Evolutionary conservation across 768 basidiomycete genomes (phyloP), one percentile per base, ranked within the genome.

Genomic region (Porphyrellus cyaneotinctus): DNA sequence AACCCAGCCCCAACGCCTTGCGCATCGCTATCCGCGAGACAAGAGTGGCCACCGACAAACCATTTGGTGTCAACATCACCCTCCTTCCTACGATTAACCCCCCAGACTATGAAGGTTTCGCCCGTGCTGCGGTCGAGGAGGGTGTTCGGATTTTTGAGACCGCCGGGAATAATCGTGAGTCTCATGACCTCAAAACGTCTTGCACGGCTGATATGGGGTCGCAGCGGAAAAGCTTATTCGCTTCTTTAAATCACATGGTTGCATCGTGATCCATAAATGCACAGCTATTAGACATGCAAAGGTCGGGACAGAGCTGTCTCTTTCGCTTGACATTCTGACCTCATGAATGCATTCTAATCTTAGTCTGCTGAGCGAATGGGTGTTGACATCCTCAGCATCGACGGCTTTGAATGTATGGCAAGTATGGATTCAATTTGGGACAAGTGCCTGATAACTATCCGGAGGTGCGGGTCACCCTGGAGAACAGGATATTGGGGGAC

Each of bases 401-500:
- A 95, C 53, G 91, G 93, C 0, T 89, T 95, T 55, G 92, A 95
- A 76, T 95, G 91, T 89, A 54, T 38, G 80, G 50, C 49, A 20
- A 49, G 47, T 24, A 26, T 56, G 7, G 24, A 30, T 23, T 23
- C 33, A 33, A 48, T 36, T 46, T 24, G 15, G 23, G 44, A 18
- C 13, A 35, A 44, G 49, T 47, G 38, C 45, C 47, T 55, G 56
- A 61, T 54, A 52, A 37, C 15, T 5, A 20, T 43, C 2, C 13
- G n/a, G 62, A 92, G 90, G 91, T 64, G 94, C 92, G 28, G 94
- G 94, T 23, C 91, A 94, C 69, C 92, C 92, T 17, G 95, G 95
- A 56, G 95, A 97, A 64, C 90, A 95, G 38, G 95, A 97, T 64
- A 88, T 97, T 22, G 89, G 90, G 4, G 89, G 88, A 5, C 63